A percentile compares a stretch with the other conserved stretches of the same genome.
phyloP scores from a whole-genome alignment of 1,284 basidiomycete species.

The Polyporus tsugae region DNA sequence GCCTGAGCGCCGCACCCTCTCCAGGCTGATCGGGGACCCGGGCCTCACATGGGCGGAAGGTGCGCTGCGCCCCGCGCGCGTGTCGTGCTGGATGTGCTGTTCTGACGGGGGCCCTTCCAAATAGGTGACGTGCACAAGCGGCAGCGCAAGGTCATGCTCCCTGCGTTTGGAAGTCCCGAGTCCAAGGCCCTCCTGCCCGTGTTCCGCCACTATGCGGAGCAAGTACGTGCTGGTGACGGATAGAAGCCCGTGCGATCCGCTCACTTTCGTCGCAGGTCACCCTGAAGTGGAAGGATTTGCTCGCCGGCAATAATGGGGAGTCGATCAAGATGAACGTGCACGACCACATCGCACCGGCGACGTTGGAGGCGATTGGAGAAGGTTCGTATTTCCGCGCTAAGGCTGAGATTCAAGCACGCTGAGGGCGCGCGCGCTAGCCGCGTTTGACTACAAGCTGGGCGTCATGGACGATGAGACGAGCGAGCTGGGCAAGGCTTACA shows the following conservation, averaged over 20 bases:
- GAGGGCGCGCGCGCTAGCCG: slow-evolving; percentile 32
- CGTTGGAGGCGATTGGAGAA: slow-evolving; percentile 47
- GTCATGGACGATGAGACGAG: slow-evolving; percentile 38
- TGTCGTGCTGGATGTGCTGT: neutral
- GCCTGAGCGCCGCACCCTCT: slow-evolving; percentile 42
- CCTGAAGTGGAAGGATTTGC: slow-evolving; percentile 53
- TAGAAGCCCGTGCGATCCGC: slow-evolving; percentile 23
- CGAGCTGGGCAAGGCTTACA: slow-evolving; percentile 42
- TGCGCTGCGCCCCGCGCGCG: slow-evolving; percentile 35
- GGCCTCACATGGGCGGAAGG: slow-evolving; percentile 53
- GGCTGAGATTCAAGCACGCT: neutral
- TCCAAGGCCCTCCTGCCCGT: slow-evolving; percentile 58
- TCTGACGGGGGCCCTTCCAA: slow-evolving; percentile 1
- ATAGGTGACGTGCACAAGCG: slow-evolving; percentile 55
- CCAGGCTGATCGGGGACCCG: slow-evolving; percentile 44
- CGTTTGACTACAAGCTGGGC: slow-evolving; percentile 46
- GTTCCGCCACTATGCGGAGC: slow-evolving; percentile 54
- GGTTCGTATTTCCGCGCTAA: slow-evolving; percentile 36
- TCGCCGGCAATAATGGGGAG: slow-evolving; percentile 39
- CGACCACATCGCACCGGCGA: slow-evolving; percentile 43
- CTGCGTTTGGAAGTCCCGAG: slow-evolving; percentile 55
- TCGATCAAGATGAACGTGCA: slow-evolving; percentile 49
- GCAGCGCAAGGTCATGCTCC: slow-evolving; percentile 52
- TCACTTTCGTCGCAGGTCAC: slow-evolving; percentile 46
- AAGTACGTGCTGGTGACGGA: slow-evolving; percentile 45